These are phyloP conservation scores for Phytophthora tentaculata DNA, from an alignment of 352 stramenopile species.

Conservation along the genomic window DNA sequence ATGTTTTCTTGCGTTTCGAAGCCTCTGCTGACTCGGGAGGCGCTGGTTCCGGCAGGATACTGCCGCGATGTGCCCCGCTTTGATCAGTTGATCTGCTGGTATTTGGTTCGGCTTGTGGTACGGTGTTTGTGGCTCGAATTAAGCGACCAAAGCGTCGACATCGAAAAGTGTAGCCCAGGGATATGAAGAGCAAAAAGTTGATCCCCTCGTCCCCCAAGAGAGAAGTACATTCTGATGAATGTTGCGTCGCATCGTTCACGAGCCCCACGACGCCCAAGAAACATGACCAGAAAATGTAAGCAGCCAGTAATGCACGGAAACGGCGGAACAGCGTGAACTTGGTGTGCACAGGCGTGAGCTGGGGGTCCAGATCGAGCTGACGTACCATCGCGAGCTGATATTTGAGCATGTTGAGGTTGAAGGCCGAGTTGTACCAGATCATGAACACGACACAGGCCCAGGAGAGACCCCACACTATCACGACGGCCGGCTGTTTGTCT, in stretches of 20 bases:
- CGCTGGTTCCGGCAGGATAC: slow-evolving; percentile 30
- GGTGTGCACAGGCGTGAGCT: slow-evolving; percentile 61
- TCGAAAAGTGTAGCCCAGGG: slow-evolving; percentile 63
- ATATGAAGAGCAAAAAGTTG: slow-evolving; percentile 48
- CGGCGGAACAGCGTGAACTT: slow-evolving; percentile 72
- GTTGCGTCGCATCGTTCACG: slow-evolving; percentile 43
- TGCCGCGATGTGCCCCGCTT: slow-evolving; percentile 19
- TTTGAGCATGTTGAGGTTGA: slow-evolving; percentile 77
- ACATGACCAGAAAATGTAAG: slow-evolving; percentile 65
- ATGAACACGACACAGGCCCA: slow-evolving; percentile 68
- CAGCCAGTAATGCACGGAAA: slow-evolving; percentile 51
- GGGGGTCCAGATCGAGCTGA: slow-evolving; percentile 52
- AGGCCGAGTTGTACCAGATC: slow-evolving; percentile 74
- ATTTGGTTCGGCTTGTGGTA: neutral
- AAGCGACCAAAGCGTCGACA: slow-evolving; percentile 65
- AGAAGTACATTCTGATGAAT: slow-evolving; percentile 42
- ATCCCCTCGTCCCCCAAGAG: slow-evolving; percentile 48
- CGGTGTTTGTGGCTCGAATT: slow-evolving; percentile 28
- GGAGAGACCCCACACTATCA: slow-evolving; percentile 59
- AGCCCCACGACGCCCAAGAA: slow-evolving; percentile 51
- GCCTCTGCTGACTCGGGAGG: slow-evolving; percentile 11
- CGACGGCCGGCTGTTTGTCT: slow-evolving; percentile 51
- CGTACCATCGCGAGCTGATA: slow-evolving; percentile 71
- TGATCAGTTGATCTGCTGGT: slow-evolving; percentile 5
- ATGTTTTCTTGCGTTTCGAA: slow-evolving; percentile 36